Evolutionary conservation across 768 basidiomycete genomes (phyloP).

Genomic region (Trametes punicea): DNA sequence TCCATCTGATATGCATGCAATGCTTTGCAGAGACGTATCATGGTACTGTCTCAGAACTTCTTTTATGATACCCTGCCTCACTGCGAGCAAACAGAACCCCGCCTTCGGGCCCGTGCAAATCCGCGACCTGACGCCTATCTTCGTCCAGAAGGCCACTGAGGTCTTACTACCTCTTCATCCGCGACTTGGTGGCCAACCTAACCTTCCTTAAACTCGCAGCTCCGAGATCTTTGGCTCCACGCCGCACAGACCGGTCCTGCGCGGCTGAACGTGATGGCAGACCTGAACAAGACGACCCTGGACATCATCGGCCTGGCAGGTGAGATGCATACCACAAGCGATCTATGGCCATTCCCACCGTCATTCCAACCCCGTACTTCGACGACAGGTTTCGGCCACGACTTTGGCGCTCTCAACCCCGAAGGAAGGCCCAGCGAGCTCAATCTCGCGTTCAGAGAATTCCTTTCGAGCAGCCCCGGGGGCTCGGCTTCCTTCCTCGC

Average conservation of each 20-base stretch:
- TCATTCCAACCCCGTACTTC: neutral
- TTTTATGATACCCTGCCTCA: neutral
- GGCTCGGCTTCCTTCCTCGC: neutral
- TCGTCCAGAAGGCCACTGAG: conserved; percentile 51
- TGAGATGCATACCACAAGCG: neutral
- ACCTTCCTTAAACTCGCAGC: neutral
- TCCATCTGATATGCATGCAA: neutral
- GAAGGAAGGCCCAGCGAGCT: conserved; percentile 30
- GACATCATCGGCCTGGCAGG: conserved; percentile 43
- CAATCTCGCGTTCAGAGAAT: conserved; percentile 26
- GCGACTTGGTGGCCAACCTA: no score
- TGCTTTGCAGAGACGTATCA: conserved; percentile 20
- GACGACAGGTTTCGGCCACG: conserved; percentile 32
- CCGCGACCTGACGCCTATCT: conserved; percentile 52
- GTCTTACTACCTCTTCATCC: conserved; percentile 29
- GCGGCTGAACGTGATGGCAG: conserved; percentile 31
- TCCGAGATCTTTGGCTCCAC: conserved; percentile 7
- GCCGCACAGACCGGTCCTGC: conserved; percentile 7
- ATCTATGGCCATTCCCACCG: neutral
- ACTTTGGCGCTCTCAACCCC: conserved; percentile 32
- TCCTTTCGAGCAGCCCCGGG: conserved; percentile 16
- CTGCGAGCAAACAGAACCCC: conserved; percentile 45
- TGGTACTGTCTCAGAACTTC: conserved; percentile 22
- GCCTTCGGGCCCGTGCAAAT: conserved; percentile 63
- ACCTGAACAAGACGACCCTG: conserved; percentile 35